Percentiles rank a stretch among this genome's conserved stretches.
phyloP scores from a whole-genome alignment of 2,329 filamentous ascomycete genomes.

The Malbranchea cinnamomea region DNA sequence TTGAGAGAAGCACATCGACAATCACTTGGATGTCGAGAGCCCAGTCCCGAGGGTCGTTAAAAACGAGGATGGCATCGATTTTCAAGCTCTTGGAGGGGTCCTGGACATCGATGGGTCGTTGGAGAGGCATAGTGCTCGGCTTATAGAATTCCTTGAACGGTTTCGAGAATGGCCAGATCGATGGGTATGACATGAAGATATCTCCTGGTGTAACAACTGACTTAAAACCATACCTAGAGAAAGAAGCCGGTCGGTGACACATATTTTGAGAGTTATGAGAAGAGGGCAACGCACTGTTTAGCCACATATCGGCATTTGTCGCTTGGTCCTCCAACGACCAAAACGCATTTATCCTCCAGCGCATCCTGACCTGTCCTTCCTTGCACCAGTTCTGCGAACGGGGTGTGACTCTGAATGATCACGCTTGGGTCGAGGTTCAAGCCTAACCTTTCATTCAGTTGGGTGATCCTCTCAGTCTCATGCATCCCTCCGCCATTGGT shows the following conservation, averaged over 20 bases:
- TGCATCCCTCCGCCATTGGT: slow-evolving; percentile 89
- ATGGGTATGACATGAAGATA: slow-evolving; percentile 57
- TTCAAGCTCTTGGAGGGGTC: slow-evolving; percentile 44
- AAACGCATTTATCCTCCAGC: slow-evolving; percentile 50
- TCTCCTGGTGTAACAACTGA: slow-evolving; percentile 77
- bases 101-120: slow-evolving; percentile 21
- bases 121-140: slow-evolving; percentile 23
- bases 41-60: slow-evolving; percentile 95
- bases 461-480: slow-evolving; percentile 56
- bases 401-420: slow-evolving; percentile 85
- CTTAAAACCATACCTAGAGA: slow-evolving; percentile 52
- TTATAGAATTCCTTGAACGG: slow-evolving; percentile 49
- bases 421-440: slow-evolving; percentile 50
- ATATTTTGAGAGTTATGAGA: not conserved
- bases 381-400: slow-evolving; percentile 57
- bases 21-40: slow-evolving; percentile 77
- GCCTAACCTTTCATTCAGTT: slow-evolving; percentile 51
- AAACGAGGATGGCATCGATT: slow-evolving; percentile 82
- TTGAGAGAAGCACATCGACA: slow-evolving; percentile 66
- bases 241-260: slow-evolving; percentile 1
- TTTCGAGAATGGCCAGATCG: slow-evolving; percentile 70
- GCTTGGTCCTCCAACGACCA: slow-evolving; percentile 58
- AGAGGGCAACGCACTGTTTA: slow-evolving; percentile 34
- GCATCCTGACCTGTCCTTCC: slow-evolving; percentile 38
- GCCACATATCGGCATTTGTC: slow-evolving; percentile 58